phyloP scores from a whole-genome alignment of 345 rosid genomes.

The Eucalyptus curtisii region DNA sequence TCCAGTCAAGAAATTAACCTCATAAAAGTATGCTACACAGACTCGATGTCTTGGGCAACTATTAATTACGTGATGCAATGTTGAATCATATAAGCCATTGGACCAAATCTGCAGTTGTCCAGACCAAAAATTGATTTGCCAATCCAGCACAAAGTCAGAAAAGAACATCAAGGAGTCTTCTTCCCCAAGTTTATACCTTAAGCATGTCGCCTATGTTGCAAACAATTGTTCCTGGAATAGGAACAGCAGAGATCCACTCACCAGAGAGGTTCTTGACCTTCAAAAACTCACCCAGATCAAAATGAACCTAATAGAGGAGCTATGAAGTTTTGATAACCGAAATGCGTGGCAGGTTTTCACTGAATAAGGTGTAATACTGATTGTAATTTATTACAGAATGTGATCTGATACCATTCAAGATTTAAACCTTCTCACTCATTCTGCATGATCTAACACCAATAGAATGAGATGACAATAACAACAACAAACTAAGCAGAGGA shows the following conservation, averaged over 20 bases:
- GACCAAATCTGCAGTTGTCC: slow-evolving; percentile 47
- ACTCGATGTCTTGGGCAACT: slow-evolving; percentile 43
- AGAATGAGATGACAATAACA: neutral
- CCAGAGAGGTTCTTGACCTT: slow-evolving; percentile 75
- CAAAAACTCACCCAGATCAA: neutral
- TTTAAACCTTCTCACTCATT: neutral
- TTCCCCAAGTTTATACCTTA: slow-evolving; percentile 31
- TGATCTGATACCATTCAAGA: neutral
- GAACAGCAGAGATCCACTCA: slow-evolving; percentile 86
- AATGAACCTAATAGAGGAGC: neutral
- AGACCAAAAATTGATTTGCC: neutral
- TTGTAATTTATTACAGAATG: neutral
- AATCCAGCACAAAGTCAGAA: neutral
- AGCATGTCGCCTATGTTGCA: slow-evolving; percentile 97
- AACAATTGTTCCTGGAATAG: slow-evolving; percentile 69
- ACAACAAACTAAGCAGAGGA: neutral
- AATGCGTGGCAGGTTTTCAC: neutral
- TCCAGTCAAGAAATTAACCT: slow-evolving; percentile 28
- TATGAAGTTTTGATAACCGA: neutral
- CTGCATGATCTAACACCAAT: neutral
- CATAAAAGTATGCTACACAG: slow-evolving; percentile 62
- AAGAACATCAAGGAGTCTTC: neutral
- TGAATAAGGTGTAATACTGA: neutral
- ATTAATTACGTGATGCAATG: slow-evolving; percentile 67
- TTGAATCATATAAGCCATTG: slow-evolving; percentile 77